Conservation (phyloP, 2,329 filamentous ascomycete species). For the Ophiostoma perfectum region DNA sequence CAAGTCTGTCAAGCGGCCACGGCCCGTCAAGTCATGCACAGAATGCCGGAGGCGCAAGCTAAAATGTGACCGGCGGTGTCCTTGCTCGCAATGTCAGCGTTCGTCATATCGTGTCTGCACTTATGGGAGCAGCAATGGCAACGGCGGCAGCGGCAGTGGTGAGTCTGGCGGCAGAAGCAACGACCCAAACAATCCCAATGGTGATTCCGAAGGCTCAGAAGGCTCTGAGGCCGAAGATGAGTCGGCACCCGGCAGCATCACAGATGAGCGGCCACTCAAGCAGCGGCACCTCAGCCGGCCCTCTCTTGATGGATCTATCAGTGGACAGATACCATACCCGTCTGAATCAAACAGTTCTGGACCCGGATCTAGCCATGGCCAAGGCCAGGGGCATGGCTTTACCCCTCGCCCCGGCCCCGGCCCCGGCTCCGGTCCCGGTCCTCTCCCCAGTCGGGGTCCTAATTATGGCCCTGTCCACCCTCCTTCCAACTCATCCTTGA, state of each 20-base stretch:
- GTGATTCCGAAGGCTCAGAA: constrained; percentile 33
- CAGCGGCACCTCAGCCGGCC: constrained; percentile 33
- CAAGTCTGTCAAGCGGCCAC: constrained; percentile 45
- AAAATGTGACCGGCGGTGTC: constrained; percentile 50
- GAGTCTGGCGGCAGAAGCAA: constrained; percentile 31
- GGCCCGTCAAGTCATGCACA: constrained; percentile 52
- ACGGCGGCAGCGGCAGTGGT: constrained; percentile 35
- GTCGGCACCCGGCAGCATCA: constrained; percentile 17
- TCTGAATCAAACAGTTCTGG: background rate
- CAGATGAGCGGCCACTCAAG: constrained; percentile 34
- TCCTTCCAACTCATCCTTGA: constrained; percentile 24
- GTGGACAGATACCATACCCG: background rate
- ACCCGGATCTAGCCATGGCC: background rate
- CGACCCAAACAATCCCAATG: constrained; percentile 47
- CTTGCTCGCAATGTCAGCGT: constrained; percentile 55
- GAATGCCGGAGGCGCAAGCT: constrained; percentile 55
- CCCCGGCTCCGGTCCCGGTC: background rate
- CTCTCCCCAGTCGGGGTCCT: background rate
- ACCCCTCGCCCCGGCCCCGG: constrained; percentile 17
- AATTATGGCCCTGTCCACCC: background rate
- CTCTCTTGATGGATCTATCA: background rate
- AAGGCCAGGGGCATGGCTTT: constrained; percentile 24
- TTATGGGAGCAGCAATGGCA: constrained; percentile 45
- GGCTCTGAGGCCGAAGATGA: constrained; percentile 26
- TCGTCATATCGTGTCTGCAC: constrained; percentile 47